phyloP scores from a whole-genome alignment of 1,284 basidiomycete genomes.

The Cryptococcus sp. region DNA sequence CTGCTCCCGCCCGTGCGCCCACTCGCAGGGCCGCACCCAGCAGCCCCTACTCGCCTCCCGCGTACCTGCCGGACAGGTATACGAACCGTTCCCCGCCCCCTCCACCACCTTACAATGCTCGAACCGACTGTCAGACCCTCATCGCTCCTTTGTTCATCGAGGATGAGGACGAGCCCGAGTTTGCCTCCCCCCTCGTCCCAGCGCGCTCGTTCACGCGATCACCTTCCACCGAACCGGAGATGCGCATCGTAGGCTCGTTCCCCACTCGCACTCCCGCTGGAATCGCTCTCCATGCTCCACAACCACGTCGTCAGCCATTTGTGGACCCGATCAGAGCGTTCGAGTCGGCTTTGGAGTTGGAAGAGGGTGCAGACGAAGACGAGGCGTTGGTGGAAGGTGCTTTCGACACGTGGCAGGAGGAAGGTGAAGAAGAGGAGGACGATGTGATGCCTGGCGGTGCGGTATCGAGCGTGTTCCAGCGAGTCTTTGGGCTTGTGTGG shows the following conservation, averaged over 20 bases:
- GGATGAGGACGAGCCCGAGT: constrained; percentile 6
- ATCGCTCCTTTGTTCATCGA: constrained; percentile 32
- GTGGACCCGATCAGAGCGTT: constrained; percentile 18
- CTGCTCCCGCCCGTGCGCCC: neutral
- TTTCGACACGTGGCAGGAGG: constrained; percentile 2
- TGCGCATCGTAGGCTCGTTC: constrained; percentile 20
- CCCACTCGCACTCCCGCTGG: constrained; percentile 11
- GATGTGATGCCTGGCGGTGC: constrained; percentile 9
- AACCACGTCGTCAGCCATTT: neutral
- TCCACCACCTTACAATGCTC: constrained; percentile 48
- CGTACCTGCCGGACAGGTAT: constrained; percentile 14
- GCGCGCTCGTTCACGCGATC: neutral
- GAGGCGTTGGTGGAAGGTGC: constrained; percentile 8
- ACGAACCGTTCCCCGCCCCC: constrained; percentile 31
- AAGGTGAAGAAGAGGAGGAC: constrained; percentile 11
- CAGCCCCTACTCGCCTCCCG: constrained; percentile 6
- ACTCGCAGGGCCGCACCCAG: neutral
- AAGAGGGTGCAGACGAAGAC: constrained; percentile 18
- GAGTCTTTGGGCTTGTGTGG: constrained; percentile 19
- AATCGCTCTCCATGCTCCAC: constrained; percentile 5
- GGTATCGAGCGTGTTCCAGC: constrained; percentile 16
- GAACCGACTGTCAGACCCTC: constrained; percentile 32
- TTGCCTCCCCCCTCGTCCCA: constrained; percentile 8
- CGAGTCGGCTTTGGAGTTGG: constrained; percentile 24
- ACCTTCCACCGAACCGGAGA: constrained; percentile 7